Evolutionary conservation across 257 asterid species (phyloP), one percentile per base, ranked within the genome.

Genomic region (Solanum bulbocastanum): DNA sequence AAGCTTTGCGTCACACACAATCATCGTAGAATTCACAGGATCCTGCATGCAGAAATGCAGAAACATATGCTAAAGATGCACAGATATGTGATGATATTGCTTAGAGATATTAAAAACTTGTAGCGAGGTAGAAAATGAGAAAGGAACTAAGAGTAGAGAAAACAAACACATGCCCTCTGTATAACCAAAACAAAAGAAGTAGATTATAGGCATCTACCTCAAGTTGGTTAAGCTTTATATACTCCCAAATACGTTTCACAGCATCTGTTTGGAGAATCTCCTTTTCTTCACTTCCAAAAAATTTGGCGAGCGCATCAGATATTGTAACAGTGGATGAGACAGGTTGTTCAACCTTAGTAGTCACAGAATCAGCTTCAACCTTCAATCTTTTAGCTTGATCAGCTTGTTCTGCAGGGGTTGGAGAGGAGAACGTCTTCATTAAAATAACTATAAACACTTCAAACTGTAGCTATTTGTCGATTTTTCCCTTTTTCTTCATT

Each of bases 211-310:
- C 83, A 85, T 90, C 74, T 46, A 94, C 96, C 98, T 94, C 98
- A 83, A 94, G 93, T 83, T 93, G 92, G 91, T 94, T 92, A 88
- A 90, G 93, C 90, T 94, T 94, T 90, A 94, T 90, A 90, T 94
- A 94, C 87, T 93, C 96, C 98, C 95, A 94, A 69, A 93, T 91
- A 83, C 91, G 96, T 60, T 91, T 93, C 87, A 92, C 27, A 22
- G 91, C 96, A 84, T 94, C 96, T 13, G 96, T 83, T 81, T 91
- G 96, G 44, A 88, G 92, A 92, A 94, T 92, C 91, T 94, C 91
- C 75, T 88, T 91, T 87, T 93, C 95, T 83, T 90, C 91, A 42
- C 92, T 90, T 52, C 92, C 94, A 75, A 92, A 93, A 66, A 94
- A 93, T 1, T 92, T 94, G 46, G 94, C 93, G 73, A 94, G 94